Conservation (phyloP, 192 early-diverging fungal species). For the Fimicolochytrium jonesii region DNA sequence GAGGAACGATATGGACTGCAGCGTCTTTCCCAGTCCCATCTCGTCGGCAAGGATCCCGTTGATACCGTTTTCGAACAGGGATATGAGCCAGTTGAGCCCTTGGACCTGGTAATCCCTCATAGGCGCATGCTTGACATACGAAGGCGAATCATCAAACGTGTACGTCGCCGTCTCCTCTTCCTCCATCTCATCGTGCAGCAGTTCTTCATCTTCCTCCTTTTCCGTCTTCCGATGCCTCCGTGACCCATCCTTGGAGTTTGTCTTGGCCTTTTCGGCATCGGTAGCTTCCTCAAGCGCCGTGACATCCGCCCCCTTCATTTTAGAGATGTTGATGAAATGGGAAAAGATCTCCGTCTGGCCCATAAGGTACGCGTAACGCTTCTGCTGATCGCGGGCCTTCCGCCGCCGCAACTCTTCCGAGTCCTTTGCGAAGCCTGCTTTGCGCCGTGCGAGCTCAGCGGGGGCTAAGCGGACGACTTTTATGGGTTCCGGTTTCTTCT, state of each 20-base stretch:
- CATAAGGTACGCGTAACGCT: slow-evolving; percentile 67
- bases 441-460: neutral
- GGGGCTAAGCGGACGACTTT: neutral
- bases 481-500: neutral
- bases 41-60: slow-evolving; percentile 99
- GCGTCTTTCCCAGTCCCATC: slow-evolving; percentile 96
- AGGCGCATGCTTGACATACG: slow-evolving; percentile 84
- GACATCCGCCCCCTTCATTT: slow-evolving; percentile 35
- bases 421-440: slow-evolving; percentile 12
- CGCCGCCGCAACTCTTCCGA: slow-evolving; percentile 2
- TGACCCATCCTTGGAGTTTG: slow-evolving; percentile 49
- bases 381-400: slow-evolving; percentile 55
- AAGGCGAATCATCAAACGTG: slow-evolving; percentile 86
- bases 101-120: slow-evolving; percentile 96
- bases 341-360: slow-evolving; percentile 71
- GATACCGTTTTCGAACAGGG: slow-evolving; percentile 93
- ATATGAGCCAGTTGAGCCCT: slow-evolving; percentile 97
- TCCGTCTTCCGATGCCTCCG: slow-evolving; percentile 90
- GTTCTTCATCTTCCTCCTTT: slow-evolving; percentile 95
- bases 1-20: slow-evolving; percentile 94
- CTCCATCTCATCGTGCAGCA: slow-evolving; percentile 73
- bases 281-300: slow-evolving; percentile 30
- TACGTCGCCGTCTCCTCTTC: slow-evolving; percentile 45
- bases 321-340: slow-evolving; percentile 34
- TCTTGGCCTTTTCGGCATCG: slow-evolving; percentile 42